Base-by-base conservation (phyloP, 176 grass and related monocot species). In the Zea luxurians region DNA sequence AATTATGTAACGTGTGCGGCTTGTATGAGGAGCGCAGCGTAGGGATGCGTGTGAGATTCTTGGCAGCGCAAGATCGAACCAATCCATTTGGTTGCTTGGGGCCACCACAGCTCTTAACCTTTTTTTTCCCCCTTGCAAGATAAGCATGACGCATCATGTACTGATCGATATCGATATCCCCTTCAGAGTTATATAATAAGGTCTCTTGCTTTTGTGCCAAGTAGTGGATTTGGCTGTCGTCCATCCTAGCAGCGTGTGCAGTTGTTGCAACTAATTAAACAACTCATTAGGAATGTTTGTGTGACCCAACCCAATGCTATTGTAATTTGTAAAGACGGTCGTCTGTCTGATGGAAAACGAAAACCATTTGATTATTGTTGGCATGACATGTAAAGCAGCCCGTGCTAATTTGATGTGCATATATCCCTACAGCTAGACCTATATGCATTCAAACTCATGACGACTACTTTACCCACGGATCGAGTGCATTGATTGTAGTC, bases 21-120 rank as follows among this genome's bases (percentile, higher is more conserved):
- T 81, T 80, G 71, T 77, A 80, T 80, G 79, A 54, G 46, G 64
- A 35, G 64, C 41, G 64, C 41, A 80, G 71, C 82, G 62, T 89
- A 66, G 77, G 86, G 77, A 89, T 89, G 87, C 48, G 77, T 89
- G 77, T 89, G 82, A 89, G 87, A 89, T 85, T 89, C 77, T 84
- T 89, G 71, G 86, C 66, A 78, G 59, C 72, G 78, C 34, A 88
- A 49, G 77, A 27, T 27, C 27, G 27, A 60, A 63, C 66, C 48
- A 81, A 72, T 89, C 49, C 78, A 77, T 58, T 81, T 9, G 58
- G 58, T 77, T 62, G 60, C 15, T 4, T 40, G 38, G 77, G 80
- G 48, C 61, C 86, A 73, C 47, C 27, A 27, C 77, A 6, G 12
- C 49, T 38, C 50, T 40, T 52, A 49, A 70, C 21, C 11, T 15